These are phyloP conservation scores for Neoboletus subvelutipes DNA, from an alignment of 768 basidiomycete genomes.

Conservation along the genomic window DNA sequence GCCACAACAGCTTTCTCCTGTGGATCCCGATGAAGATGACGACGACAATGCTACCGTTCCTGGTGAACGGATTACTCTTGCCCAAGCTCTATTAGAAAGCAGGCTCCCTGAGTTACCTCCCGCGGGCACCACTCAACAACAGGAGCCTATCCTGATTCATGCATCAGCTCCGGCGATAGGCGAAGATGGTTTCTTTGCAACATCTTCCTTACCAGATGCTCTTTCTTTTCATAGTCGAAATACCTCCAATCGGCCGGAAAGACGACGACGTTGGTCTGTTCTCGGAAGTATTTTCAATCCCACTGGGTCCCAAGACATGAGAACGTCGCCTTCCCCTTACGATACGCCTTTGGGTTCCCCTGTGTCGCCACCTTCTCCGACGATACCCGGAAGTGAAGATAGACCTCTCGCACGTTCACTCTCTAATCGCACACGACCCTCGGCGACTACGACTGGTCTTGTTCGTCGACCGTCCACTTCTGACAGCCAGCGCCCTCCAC, in stretches of 20 bases:
- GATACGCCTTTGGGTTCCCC: constrained; percentile 20
- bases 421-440: constrained; percentile 22
- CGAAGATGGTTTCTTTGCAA: constrained; percentile 44
- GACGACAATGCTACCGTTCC: constrained; percentile 41
- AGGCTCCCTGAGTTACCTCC: constrained; percentile 75
- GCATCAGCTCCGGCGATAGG: constrained; percentile 39
- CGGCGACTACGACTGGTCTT: constrained; percentile 13
- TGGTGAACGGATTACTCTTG: constrained; percentile 67
- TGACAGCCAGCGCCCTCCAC: constrained; percentile 27
- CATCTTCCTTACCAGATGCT: constrained; percentile 49
- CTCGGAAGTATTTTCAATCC: constrained; percentile 46
- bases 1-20: constrained; percentile 38
- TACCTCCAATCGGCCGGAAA: constrained; percentile 32
- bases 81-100: constrained; percentile 75
- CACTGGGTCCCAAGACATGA: constrained; percentile 23
- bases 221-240: constrained; percentile 35
- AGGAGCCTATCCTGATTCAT: constrained; percentile 66
- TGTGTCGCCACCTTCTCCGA: constrained; percentile 19
- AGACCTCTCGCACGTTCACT: constrained; percentile 27
- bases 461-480: constrained; percentile 37
- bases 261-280: constrained; percentile 73
- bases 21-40: constrained; percentile 58
- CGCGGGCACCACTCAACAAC: constrained; percentile 58
- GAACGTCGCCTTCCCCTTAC: constrained; percentile 28
- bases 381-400: constrained; percentile 17